These are phyloP conservation scores for Allantophomopsis cytisporea DNA, from an alignment of 2,329 filamentous ascomycete genomes.

Conservation along the genomic window DNA sequence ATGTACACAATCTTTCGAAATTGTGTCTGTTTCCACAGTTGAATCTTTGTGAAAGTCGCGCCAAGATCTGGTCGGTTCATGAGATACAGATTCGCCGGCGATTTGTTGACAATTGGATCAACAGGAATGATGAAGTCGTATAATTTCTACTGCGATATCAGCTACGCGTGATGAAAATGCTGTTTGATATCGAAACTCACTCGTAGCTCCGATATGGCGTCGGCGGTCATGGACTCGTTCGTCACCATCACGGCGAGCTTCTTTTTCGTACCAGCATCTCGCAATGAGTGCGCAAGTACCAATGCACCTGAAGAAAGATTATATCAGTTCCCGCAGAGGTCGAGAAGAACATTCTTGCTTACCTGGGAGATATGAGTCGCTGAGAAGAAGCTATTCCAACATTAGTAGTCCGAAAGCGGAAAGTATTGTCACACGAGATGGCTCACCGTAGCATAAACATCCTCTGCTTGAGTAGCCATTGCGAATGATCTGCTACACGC, in stretches of 20 bases:
- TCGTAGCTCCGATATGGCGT: conserved; percentile 67
- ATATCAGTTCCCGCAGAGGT: conserved; percentile 6
- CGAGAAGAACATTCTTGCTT: conserved; percentile 16
- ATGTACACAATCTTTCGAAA: conserved; percentile 90
- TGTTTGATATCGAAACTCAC: conserved; percentile 26
- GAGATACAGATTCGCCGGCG: conserved; percentile 70
- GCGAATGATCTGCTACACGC: background rate
- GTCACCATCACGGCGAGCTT: conserved; percentile 79
- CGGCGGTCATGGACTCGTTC: conserved; percentile 60
- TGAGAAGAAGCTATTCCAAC: conserved; percentile 65
- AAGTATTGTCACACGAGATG: conserved; percentile 7
- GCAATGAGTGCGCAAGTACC: conserved; percentile 86
- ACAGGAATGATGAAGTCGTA: conserved; percentile 88
- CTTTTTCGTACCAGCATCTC: conserved; percentile 77
- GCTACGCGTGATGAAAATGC: background rate
- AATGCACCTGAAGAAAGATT: conserved; percentile 54
- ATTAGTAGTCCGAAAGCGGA: conserved; percentile 1
- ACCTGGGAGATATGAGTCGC: conserved; percentile 89
- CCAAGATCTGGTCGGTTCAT: conserved; percentile 88
- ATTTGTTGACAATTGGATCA: conserved; percentile 61
- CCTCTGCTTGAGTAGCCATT: conserved; percentile 31
- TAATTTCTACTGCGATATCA: conserved; percentile 39
- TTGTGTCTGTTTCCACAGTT: conserved; percentile 81
- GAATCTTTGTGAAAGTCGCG: conserved; percentile 92
- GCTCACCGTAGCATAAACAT: conserved; percentile 51